These are phyloP conservation scores for Capsaspora owczarzaki DNA, from an alignment of 78 protist genomes.

Conservation along the genomic window DNA sequence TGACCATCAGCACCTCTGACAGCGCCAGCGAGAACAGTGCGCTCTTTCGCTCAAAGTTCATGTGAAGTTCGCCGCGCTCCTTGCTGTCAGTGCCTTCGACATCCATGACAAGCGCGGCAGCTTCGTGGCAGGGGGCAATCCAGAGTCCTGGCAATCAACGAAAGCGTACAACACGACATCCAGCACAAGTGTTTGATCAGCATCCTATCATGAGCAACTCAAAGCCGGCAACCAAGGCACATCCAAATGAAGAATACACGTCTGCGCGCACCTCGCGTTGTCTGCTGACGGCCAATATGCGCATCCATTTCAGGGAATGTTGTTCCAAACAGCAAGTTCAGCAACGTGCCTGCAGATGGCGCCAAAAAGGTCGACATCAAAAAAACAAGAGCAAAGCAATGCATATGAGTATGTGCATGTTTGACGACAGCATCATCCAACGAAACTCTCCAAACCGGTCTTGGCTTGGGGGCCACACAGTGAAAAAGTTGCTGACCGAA, in stretches of 20 bases:
- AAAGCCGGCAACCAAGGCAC: too few relatives aligned
- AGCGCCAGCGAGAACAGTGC: constrained; percentile 82
- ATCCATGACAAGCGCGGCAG: constrained; percentile 63
- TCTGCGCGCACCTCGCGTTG: constrained; percentile 74
- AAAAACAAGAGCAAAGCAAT: neutral
- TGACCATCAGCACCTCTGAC: constrained; percentile 75
- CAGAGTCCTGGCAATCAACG: constrained; percentile 24
- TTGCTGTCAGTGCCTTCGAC: constrained; percentile 89
- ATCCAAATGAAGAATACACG: too few relatives aligned
- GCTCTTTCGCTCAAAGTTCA: constrained; percentile 74
- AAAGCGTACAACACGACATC: neutral
- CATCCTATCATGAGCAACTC: too few relatives aligned
- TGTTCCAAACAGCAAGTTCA: constrained; percentile 78
- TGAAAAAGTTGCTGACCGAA: too few relatives aligned
- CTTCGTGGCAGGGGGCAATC: neutral
- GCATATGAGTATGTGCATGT: neutral
- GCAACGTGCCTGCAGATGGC: constrained; percentile 48
- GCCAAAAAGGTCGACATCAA: neutral
- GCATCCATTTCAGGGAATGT: constrained; percentile 33
- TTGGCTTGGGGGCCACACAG: too few relatives aligned
- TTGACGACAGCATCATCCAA: too few relatives aligned
- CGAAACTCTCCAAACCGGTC: too few relatives aligned
- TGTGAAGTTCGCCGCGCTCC: constrained; percentile 82
- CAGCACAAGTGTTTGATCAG: too few relatives aligned
- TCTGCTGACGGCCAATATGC: constrained; percentile 54